Evolutionary conservation across 1,284 basidiomycete genomes (phyloP), one percentile per base, ranked within the genome.

Genomic region (Microstroma glucosiphilum): DNA sequence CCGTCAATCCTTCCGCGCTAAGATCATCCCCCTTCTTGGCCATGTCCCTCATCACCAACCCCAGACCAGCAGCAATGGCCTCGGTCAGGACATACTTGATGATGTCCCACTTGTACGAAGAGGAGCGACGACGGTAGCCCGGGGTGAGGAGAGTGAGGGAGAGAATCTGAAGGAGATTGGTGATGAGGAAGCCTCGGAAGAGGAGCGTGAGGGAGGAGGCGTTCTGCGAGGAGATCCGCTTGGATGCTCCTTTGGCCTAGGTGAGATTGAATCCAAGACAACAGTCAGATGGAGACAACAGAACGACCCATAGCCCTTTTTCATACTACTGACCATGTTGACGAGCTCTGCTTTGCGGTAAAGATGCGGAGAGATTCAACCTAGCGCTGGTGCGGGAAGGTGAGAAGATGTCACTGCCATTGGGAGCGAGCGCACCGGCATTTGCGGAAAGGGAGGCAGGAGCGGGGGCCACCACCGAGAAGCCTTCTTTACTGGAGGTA

Each of bases 21-120:
- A 80, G 65, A 60, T 80, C 75, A 43, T 77, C 73, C 13, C 79
- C 79, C 15, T 66, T 57, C 6, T 57, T 57, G 1, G 76, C 78
- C 79, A 80, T 80, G n/a, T 60, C 60, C 56, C 69, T 58, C 25
- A 80, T 63, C 60, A 69, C 69, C 40, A 69, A 46, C 66, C 70
- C 76, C 17, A 79, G 62, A 1, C 53, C 62, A 19, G 73, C 62
- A 0, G 76, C 79, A 21, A 79, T 49, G 9, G 65, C 68, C 57
- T 80, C 76, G 6, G 79, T 73, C 15, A 62, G 63, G 26, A 61
- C 67, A 63, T 72, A 78, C 56, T 60, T 64, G 40, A 65, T 67
- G n/a, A 66, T 55, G 49, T 49, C 59, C 12, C 21, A 58, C 26
- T 54, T 54, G 25, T 11, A 60, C 48, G 49, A 15, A n/a, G 54